Evolutionary conservation across 768 basidiomycete genomes (phyloP).

Genomic region (Dentipellis sp.): DNA sequence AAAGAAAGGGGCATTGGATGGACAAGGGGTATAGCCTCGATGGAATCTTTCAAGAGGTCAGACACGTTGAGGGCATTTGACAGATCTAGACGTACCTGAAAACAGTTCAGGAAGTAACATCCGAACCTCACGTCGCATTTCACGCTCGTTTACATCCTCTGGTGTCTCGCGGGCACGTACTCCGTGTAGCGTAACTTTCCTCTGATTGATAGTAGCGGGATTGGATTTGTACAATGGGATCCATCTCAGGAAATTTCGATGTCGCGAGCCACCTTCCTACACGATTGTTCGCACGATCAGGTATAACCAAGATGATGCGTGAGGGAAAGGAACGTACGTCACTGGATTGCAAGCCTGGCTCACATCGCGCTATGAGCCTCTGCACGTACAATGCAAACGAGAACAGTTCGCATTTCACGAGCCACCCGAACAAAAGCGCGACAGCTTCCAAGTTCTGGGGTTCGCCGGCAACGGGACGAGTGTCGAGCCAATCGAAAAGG

Average conservation of each 20-base stretch:
- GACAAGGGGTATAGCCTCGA: background rate
- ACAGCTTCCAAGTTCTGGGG: conserved; percentile 46
- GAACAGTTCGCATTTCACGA: conserved; percentile 62
- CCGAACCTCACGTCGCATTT: conserved; percentile 65
- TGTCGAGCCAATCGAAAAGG: conserved; percentile 77
- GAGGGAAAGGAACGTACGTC: conserved; percentile 32
- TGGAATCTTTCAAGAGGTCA: background rate
- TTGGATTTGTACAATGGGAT: conserved; percentile 60
- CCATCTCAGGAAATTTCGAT: conserved; percentile 60
- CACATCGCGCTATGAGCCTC: conserved; percentile 73
- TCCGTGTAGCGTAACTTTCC: conserved; percentile 63
- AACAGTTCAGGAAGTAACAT: conserved; percentile 58
- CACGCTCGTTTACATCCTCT: conserved; percentile 60
- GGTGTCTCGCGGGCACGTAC: conserved; percentile 58
- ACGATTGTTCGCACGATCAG: background rate
- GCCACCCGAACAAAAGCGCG: conserved; percentile 60
- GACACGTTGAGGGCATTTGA: background rate
- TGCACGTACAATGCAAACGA: conserved; percentile 71
- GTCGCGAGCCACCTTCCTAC: conserved; percentile 46
- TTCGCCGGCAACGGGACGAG: conserved; percentile 51
- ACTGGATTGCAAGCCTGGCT: conserved; percentile 43
- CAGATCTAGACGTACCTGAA: conserved; percentile 3
- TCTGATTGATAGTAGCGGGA: conserved; percentile 54
- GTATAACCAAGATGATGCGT: background rate
- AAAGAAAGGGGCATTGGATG: conserved; percentile 14